Evolutionary conservation across 2,329 filamentous ascomycete species (phyloP).

Genomic region (Sporothrix luriei): DNA sequence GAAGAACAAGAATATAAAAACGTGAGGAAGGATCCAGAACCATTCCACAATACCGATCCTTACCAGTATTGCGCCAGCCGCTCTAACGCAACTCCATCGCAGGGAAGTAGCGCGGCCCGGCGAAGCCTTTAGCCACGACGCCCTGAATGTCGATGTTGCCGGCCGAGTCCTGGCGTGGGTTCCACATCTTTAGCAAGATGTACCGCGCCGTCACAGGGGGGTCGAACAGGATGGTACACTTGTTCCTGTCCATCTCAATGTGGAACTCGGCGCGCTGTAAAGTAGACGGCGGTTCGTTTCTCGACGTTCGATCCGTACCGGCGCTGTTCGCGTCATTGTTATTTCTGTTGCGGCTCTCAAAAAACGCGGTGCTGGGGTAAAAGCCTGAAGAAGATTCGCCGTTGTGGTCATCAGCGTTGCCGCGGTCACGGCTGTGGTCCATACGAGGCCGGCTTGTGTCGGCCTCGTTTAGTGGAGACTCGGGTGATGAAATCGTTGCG

Average conservation of each 20-base stretch:
- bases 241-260: constrained; percentile 79
- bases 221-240: constrained; percentile 83
- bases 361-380: constrained; percentile 36
- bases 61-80: no score
- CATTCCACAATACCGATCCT: neutral
- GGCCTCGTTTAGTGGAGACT: constrained; percentile 16
- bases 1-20: neutral
- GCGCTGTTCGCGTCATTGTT: neutral
- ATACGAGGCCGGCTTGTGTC: constrained; percentile 33
- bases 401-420: constrained; percentile 48
- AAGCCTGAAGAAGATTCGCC: constrained; percentile 40
- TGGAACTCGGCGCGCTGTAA: constrained; percentile 78
- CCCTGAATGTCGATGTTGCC: constrained; percentile 88
- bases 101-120: constrained; percentile 82
- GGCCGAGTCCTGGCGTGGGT: constrained; percentile 64
- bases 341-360: constrained; percentile 3
- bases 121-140: constrained; percentile 79
- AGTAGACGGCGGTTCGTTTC: constrained; percentile 44
- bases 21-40: neutral
- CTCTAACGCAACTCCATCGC: constrained; percentile 62
- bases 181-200: constrained; percentile 90
- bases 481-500: constrained; percentile 26
- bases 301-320: neutral
- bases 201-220: constrained; percentile 79
- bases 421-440: neutral